Base-by-base conservation (phyloP, 2,329 filamentous ascomycete genomes). In the Aspergillus sp. region DNA sequence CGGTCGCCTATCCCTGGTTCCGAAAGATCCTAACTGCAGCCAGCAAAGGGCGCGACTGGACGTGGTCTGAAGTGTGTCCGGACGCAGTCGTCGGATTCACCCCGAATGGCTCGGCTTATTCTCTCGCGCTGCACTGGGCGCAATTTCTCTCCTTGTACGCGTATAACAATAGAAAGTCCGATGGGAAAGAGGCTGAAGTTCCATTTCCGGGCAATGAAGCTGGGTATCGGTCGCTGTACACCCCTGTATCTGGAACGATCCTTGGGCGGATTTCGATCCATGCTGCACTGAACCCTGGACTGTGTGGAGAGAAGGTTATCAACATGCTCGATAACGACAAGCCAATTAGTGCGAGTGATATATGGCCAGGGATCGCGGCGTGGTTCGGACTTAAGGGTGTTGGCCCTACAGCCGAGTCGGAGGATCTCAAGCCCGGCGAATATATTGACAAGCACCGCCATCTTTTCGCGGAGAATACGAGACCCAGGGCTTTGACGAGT, bases 31-130 rank as follows among this genome's bases (percentile, higher is more conserved):
- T 73, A 0, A 50, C 47, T 6, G 14, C 43, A 41, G 55, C 59
- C 17, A 70, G 65, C 58, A 63, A 63, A 47, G 64, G 52, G 15
- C 68, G 64, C 59, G 62, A 23, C 4, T 76, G 64, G 75, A 76
- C 66, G 21, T 74, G 70, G 68, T 66, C 67, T 2, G 74, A 75
- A 55, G 70, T 76, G 25, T 70, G 69, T 19, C 69, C 68, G 9
- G 67, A 72, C 52, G 65, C 62, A 14, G 67, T 73, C 9, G 47
- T 73, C 21, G 70, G 70, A 0, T 73, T 73, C 46, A 66, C 68
- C 2, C 70, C 69, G 0, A 67, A 67, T 19, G 67, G 63, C 3
- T 71, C 70, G 17, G 62, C 62, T 8, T 72, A 67, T 55, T 68
- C 66, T 15, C 48, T 72, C 2, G 66, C 70, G 5, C 63, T 70